These are phyloP conservation scores for Posidonia oceanica DNA, from an alignment of 116 monocot species.

Conservation along the genomic window DNA sequence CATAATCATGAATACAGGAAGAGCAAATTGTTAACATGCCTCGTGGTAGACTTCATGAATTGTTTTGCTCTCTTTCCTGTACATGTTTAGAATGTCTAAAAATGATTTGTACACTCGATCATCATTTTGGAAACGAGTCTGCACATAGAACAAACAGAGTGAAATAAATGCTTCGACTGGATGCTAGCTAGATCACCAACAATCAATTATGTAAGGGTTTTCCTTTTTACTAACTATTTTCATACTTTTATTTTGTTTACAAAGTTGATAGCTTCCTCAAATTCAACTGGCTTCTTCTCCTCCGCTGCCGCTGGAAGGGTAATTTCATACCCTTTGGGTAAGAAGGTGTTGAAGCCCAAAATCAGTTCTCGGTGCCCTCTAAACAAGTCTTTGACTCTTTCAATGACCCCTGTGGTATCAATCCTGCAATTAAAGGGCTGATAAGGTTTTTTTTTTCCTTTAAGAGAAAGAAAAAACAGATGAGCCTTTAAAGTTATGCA, in stretches of 20 bases:
- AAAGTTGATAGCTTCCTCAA: conserved; percentile 72
- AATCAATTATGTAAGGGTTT: not conserved
- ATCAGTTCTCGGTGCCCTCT: conserved; percentile 59
- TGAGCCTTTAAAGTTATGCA: not conserved
- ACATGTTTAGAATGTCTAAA: conserved; percentile 64
- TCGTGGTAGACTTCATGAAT: conserved; percentile 60
- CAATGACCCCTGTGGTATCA: conserved; percentile 57
- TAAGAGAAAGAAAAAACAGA: not conserved
- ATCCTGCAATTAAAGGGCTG: not conserved
- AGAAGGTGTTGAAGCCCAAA: conserved; percentile 68
- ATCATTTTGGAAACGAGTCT: conserved; percentile 57
- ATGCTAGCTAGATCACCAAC: not conserved
- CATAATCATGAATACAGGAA: not conserved
- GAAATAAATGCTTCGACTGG: not conserved
- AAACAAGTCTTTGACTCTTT: conserved; percentile 69
- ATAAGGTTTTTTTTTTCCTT: not conserved
- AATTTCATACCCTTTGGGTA: conserved; percentile 83
- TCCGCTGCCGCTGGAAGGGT: conserved; percentile 36
- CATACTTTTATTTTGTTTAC: conserved; percentile 81
- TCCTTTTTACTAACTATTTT: not conserved
- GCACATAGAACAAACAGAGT: not conserved
- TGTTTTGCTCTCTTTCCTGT: conserved; percentile 45
- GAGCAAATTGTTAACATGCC: conserved; percentile 12
- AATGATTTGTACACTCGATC: conserved; percentile 62
- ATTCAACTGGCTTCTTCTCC: conserved; percentile 82